Percentiles rank a stretch among this genome's conserved stretches.
Evolutionary conservation across 2,329 filamentous ascomycete species (phyloP).

Genomic region (Trichoderma simmonsii): DNA sequence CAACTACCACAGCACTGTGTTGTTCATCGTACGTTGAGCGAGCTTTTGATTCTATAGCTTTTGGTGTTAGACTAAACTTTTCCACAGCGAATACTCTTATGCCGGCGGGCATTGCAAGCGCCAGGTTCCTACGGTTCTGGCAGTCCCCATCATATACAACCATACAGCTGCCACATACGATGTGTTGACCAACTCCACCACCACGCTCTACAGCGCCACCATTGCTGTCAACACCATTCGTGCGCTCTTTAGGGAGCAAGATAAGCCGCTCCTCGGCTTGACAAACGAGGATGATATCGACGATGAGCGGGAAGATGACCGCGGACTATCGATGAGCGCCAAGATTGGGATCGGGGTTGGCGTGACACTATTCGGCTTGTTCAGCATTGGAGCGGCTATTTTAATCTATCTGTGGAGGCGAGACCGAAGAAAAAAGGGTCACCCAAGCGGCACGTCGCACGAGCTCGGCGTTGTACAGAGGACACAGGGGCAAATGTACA

Average conservation of each 20-base stretch:
- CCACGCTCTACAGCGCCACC: constrained; percentile 37
- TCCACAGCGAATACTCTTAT: constrained; percentile 34
- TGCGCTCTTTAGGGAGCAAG: constrained; percentile 37
- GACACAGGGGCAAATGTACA: constrained; percentile 19
- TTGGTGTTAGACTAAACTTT: constrained; percentile 18
- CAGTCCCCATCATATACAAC: constrained; percentile 38
- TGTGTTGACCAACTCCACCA: constrained; percentile 35
- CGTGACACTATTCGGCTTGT: constrained; percentile 29
- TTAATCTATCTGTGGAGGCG: constrained; percentile 29
- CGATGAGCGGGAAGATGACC: constrained; percentile 20
- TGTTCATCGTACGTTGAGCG: constrained; percentile 39
- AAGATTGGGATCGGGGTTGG: constrained; percentile 37
- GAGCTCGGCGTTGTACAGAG: constrained; percentile 27
- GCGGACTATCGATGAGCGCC: constrained; percentile 30
- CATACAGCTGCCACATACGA: constrained; percentile 35
- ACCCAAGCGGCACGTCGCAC: constrained; percentile 16
- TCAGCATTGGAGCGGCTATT: constrained; percentile 28
- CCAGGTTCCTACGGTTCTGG: constrained; percentile 35
- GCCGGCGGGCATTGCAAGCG: constrained; percentile 36
- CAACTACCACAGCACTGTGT: constrained; percentile 40
- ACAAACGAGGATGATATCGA: constrained; percentile 33
- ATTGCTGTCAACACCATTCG: constrained; percentile 38
- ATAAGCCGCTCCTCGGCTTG: constrained; percentile 34
- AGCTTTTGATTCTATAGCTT: neutral
- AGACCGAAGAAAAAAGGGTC: constrained; percentile 5